Percentiles rank a stretch among this genome's conserved stretches.
Evolutionary conservation across 495 filamentous ascomycete species (phyloP).

Genomic region (Talaromyces wortmannii): DNA sequence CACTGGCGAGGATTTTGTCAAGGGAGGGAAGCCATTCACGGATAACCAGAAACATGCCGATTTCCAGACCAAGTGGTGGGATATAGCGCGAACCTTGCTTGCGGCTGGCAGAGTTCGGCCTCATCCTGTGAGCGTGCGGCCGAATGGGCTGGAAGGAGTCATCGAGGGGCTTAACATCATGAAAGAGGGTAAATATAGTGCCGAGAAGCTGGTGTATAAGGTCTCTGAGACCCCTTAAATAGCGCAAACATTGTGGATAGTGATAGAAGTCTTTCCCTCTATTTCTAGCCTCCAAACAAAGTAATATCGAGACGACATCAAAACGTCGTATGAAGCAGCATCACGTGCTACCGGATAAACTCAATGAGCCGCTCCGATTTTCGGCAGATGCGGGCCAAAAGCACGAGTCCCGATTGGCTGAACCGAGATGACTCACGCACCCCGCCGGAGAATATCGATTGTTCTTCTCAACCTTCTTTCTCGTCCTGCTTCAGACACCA

Average conservation of each 20-base stretch:
- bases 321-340: no score
- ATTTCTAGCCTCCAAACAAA: not conserved
- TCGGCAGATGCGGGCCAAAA: no score
- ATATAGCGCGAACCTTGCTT: slow-evolving; percentile 33
- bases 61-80: slow-evolving; percentile 30
- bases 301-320: no score
- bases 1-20: slow-evolving; percentile 19
- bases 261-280: not conserved
- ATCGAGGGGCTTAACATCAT: slow-evolving; percentile 18
- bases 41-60: slow-evolving; percentile 21
- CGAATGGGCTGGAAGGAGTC: slow-evolving; percentile 27
- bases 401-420: no score
- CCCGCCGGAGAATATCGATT: no score
- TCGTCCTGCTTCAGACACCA: no score
- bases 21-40: slow-evolving; percentile 4
- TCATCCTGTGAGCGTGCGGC: slow-evolving; percentile 39
- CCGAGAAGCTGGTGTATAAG: slow-evolving; percentile 21
- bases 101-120: slow-evolving; percentile 35
- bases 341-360: no score
- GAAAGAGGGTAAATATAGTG: slow-evolving; percentile 18
- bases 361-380: no score
- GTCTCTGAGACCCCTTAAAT: slow-evolving; percentile 8
- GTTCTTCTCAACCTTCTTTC: no score
- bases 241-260: not conserved
- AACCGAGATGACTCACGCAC: no score